Evolutionary conservation across 176 grass and related monocot genomes (phyloP), one percentile per base, ranked within the genome.

Genomic region (Puccinellia tenuiflora): DNA sequence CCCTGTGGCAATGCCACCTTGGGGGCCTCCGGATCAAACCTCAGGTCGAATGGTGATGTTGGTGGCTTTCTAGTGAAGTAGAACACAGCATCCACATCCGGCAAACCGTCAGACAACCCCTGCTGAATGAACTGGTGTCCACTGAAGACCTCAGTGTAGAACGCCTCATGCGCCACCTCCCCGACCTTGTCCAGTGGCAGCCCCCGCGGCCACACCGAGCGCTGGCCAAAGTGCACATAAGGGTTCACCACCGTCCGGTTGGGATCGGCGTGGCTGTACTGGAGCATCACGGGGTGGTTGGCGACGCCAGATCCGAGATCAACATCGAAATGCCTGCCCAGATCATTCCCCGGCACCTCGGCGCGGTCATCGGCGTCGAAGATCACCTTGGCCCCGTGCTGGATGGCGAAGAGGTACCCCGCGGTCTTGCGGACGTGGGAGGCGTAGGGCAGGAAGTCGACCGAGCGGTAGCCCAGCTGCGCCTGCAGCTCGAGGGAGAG

Each of bases 111-210:
- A 11, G 97, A 99, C 26, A 99, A 60, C 4, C 97, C 97, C 65
- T 99, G 97, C 89, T 99, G 97, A 80, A 99, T 96, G 91, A 94
- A 99, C 78, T 99, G 97, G 30, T 54, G 85, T 40, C 97, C 91
- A 82, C 97, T 81, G 81, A 94, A 96, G 28, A 99, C 85, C 81
- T 99, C 97, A 0, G 93, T 99, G 86, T 96, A 99, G 81, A 99
- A 99, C 11, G 83, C 93, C 89, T 99, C 97, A 38, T 93, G 93
- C 5, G 68, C 97, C 15, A 99, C 93, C 30, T 99, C 89, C 22
- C 97, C 97, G 69, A 94, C 93, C 48, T 87, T 89, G 26, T 99
- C 93, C 30, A 99, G 88, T 1, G 97, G 97, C 63, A 99, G 84
- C 20, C 97, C 96, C 45, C 97, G 75, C 13, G 97, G 97, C 97